phyloP scores from a whole-genome alignment of 2,329 filamentous ascomycete genomes.

The Immersiporthe knoxdaviesiana region DNA sequence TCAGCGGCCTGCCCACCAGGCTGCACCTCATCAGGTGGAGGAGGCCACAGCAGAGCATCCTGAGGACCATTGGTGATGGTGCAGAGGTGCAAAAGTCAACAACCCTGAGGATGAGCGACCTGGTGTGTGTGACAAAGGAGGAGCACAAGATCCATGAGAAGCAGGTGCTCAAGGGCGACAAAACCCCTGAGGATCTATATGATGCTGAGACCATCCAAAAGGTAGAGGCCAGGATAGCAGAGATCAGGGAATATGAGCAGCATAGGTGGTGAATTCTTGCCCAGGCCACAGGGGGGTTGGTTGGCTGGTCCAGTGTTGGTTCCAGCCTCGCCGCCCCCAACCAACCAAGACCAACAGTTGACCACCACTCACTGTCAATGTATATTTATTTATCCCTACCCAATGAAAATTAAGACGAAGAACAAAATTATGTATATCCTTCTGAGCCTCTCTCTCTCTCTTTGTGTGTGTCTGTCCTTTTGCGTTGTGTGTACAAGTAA shows the following conservation, averaged over 20 bases:
- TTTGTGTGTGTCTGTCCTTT: too few species aligned
- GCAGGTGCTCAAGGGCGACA: slow-evolving; percentile 72
- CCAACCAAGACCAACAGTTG: too few species aligned
- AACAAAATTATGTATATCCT: too few species aligned
- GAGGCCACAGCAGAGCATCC: slow-evolving; percentile 62
- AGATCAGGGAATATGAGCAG: slow-evolving; percentile 66
- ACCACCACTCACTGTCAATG: too few species aligned
- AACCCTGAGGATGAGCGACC: slow-evolving; percentile 67
- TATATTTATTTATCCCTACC: too few species aligned
- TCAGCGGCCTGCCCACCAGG: slow-evolving; percentile 81
- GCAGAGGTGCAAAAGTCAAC: slow-evolving; percentile 78
- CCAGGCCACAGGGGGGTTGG: too few species aligned
- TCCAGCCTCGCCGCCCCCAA: too few species aligned
- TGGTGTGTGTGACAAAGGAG: slow-evolving; percentile 93
- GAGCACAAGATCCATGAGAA: slow-evolving; percentile 81
- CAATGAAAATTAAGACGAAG: too few species aligned
- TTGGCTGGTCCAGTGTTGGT: too few species aligned
- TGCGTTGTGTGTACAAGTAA: too few species aligned
- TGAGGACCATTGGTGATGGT: slow-evolving; percentile 62
- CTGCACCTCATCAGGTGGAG: slow-evolving; percentile 82
- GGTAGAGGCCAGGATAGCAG: slow-evolving; percentile 68
- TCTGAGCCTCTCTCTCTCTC: too few species aligned
- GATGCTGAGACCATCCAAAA: slow-evolving; percentile 65
- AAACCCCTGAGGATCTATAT: slow-evolving; percentile 74
- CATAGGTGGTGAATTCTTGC: slow-evolving; percentile 54